Base-by-base conservation (phyloP, 305 asterid genomes). In the Fraxinus greggii region DNA sequence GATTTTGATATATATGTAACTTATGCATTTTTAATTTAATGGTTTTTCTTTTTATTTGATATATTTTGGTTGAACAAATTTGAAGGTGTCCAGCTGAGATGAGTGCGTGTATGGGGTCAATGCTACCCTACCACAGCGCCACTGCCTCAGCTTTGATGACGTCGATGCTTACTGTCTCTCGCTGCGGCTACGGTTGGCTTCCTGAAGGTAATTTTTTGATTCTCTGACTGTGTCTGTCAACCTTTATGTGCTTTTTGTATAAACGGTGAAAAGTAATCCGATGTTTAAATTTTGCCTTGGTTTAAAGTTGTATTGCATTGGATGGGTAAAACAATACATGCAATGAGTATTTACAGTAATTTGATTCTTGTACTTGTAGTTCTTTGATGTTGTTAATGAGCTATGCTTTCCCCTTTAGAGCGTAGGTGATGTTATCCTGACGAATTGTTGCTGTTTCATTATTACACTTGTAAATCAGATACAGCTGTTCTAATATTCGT, bases 121-220 rank as follows among this genome's bases (percentile, higher is more conserved):
- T 94, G 90, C 95, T 90, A 86, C 98, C 98, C 26, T 91, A 81
- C 89, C 99, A 95, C 86, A 87, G 97, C 0, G 96, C 90, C 48
- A 94, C 97, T 1, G 99, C 99, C 35, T 94, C 99, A 0, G 96
- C 97, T 7, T 88, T 95, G 95, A 92, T 95, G 98, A 95, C 97
- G 1, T 95, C 99, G 1, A 93, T 92, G 95, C 99, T 95, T 54
- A 92, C 96, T 5, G 90, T 84, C 83, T 90, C 97, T 80, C 90
- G 92, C 82, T 87, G 89, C 76, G 95, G 97, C 83, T 92, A 86
- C 79, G 92, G 91, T 63, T 92, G 98, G 97, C 96, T 95, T 72
- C 88, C 97, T 2, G 96, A 95, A 86, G 99, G 99, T 95, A 77
- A 26, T 86, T 54, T 82, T 9, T 26, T 8, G 7, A 8, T 63